Evolutionary conservation across 2,329 filamentous ascomycete species (phyloP), one percentile per base, ranked within the genome.

Genomic region (Laburnicola sp.): DNA sequence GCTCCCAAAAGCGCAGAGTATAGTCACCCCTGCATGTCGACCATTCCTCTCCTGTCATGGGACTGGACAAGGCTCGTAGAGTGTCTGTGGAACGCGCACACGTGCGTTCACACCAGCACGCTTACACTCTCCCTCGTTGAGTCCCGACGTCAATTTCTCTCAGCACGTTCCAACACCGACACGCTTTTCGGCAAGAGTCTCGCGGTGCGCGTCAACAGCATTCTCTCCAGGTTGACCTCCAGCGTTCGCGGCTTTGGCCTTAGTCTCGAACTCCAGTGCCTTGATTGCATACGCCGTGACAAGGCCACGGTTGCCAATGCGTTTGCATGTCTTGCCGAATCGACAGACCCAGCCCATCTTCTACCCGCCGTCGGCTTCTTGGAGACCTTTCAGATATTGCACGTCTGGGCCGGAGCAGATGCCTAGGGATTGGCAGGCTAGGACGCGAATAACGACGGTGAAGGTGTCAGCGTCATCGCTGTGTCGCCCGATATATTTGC

Each of bases 361-460:
- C 71, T 71, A 75, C 4, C 72, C 61, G 0, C 71, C 71, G 50
- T 74, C 72, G 21, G 63, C 56, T 26, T 59, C 58, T 48, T 75
- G 71, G 27, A 70, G 27, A 7, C 45, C 50, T 9, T 62, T 50
- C 21, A 75, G 56, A 28, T 49, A 51, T 6, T 48, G 7, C 3
- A 58, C 6, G 47, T 59, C 56, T 11, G 31, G 30, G 6, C 39
- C 53, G 22, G 58, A 60, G 47, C 49, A 48, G 28, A 66, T 39
- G 23, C 50, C 59, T 32, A 69, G 26, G 21, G 58, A 51, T 22
- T 66, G 49, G 37, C 70, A 72, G 3, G 61, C 61, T 10, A 66
- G 31, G 8, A 71, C 55, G 2, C 70, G 62, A 56, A 66, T 59
- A 2, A 63, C 60, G 41, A 70, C 50, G 11, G 59, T 63, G 31